phyloP scores from a whole-genome alignment of 768 basidiomycete genomes.

The Lactarius sanguifluus region DNA sequence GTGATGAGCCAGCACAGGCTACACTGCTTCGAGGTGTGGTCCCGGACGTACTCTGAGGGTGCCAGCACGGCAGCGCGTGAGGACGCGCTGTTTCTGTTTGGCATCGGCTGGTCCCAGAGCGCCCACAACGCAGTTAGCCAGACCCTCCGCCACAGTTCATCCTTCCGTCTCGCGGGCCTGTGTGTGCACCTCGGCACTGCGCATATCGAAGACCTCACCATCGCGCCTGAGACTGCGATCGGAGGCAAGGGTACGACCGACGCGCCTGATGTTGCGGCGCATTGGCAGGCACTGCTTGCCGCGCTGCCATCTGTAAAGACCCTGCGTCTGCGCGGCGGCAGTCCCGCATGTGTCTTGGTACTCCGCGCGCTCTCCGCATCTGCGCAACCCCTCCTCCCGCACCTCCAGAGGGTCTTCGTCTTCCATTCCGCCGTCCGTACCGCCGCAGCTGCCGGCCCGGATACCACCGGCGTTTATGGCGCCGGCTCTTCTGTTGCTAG shows the following conservation, averaged over 20 bases:
- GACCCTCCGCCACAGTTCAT: not conserved
- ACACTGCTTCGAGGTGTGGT: not conserved
- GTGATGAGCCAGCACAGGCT: not conserved
- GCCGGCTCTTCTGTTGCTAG: not conserved
- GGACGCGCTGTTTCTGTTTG: slow-evolving; percentile 14
- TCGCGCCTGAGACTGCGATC: not conserved
- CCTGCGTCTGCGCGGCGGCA: not conserved
- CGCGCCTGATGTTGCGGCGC: not conserved
- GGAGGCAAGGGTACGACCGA: no score
- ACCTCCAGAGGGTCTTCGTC: slow-evolving; percentile 14
- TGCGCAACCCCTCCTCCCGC: slow-evolving; percentile 1
- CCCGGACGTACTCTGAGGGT: slow-evolving; percentile 1
- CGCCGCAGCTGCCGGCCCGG: not conserved
- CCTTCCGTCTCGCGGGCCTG: slow-evolving; percentile 12
- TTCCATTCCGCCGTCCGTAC: not conserved
- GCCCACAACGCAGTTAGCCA: no score
- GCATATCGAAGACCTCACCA: not conserved
- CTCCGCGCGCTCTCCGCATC: not conserved
- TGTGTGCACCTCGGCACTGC: slow-evolving; percentile 4
- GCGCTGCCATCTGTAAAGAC: slow-evolving; percentile 6
- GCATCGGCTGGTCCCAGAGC: slow-evolving; percentile 9
- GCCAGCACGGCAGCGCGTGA: not conserved
- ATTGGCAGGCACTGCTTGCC: not conserved
- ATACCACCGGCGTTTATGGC: not conserved
- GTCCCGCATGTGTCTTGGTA: not conserved